Evolutionary conservation across 2,329 filamentous ascomycete genomes (phyloP).

Genomic region (Bipolaris cookei): DNA sequence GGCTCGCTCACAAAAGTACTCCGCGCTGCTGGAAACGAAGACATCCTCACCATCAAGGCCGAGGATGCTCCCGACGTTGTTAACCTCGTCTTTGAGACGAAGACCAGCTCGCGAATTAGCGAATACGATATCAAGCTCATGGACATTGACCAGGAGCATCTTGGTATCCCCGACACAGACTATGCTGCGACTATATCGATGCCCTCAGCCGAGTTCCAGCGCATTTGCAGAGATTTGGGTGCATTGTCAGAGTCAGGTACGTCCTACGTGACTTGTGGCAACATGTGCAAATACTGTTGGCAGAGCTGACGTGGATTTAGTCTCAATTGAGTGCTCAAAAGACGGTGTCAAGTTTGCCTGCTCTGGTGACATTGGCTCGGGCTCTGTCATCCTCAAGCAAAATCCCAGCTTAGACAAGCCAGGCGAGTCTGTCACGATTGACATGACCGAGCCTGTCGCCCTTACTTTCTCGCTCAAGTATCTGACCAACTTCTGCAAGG

Average conservation of each 20-base stretch:
- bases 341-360: constrained; percentile 96
- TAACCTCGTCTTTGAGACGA: constrained; percentile 94
- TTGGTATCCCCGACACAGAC: constrained; percentile 98
- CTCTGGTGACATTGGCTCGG: constrained; percentile 94
- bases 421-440: constrained; percentile 82
- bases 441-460: constrained; percentile 87
- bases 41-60: constrained; percentile 94
- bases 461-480: constrained; percentile 99
- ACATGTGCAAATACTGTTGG: neutral
- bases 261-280: constrained; percentile 39
- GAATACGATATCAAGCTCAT: constrained; percentile 99
- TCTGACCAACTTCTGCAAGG: constrained; percentile 99
- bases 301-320: constrained; percentile 56
- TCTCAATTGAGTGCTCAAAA: constrained; percentile 94
- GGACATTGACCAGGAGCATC: constrained; percentile 99
- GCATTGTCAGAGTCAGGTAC: constrained; percentile 94
- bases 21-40: constrained; percentile 90
- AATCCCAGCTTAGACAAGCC: constrained; percentile 91
- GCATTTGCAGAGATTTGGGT: constrained; percentile 90
- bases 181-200: constrained; percentile 90
- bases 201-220: constrained; percentile 88
- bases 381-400: constrained; percentile 87
- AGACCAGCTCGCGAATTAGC: constrained; percentile 85
- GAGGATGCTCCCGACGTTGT: constrained; percentile 95
- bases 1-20: constrained; percentile 96